These are phyloP conservation scores for Obelidium mucronatum DNA, from an alignment of 192 early-diverging fungal genomes.

Conservation along the genomic window DNA sequence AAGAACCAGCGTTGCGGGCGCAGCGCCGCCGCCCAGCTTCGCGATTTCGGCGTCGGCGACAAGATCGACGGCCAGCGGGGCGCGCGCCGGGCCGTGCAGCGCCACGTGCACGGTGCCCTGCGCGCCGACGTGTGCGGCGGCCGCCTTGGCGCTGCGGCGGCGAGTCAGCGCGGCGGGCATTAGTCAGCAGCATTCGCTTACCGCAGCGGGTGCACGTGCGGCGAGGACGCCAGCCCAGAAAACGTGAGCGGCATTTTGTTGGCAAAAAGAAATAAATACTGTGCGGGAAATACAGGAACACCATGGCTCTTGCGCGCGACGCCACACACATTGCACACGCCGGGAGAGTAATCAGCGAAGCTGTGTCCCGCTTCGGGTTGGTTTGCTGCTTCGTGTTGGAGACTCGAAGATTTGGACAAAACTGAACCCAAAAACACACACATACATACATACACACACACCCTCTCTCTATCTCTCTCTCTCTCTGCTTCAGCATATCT, in stretches of 20 bases:
- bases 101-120: neutral
- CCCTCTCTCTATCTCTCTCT: neutral
- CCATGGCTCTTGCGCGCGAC: neutral
- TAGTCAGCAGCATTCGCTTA: too few relatives aligned
- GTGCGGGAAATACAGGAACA: neutral
- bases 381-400: neutral
- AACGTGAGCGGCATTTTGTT: neutral
- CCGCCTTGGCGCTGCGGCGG: neutral
- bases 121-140: neutral
- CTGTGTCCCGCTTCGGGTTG: neutral
- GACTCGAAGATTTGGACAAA: too few relatives aligned
- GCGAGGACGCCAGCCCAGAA: neutral
- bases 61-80: neutral
- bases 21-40: neutral
- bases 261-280: neutral
- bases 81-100: neutral
- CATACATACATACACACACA: neutral
- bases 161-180: too few relatives aligned
- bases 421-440: too few relatives aligned
- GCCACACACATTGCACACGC: neutral
- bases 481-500: constrained; percentile 53
- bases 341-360: neutral
- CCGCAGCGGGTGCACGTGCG: neutral
- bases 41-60: neutral
- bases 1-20: neutral